These are phyloP conservation scores for Colletotrichum sp. DNA, from an alignment of 2,329 filamentous ascomycete species.

Conservation along the genomic window DNA sequence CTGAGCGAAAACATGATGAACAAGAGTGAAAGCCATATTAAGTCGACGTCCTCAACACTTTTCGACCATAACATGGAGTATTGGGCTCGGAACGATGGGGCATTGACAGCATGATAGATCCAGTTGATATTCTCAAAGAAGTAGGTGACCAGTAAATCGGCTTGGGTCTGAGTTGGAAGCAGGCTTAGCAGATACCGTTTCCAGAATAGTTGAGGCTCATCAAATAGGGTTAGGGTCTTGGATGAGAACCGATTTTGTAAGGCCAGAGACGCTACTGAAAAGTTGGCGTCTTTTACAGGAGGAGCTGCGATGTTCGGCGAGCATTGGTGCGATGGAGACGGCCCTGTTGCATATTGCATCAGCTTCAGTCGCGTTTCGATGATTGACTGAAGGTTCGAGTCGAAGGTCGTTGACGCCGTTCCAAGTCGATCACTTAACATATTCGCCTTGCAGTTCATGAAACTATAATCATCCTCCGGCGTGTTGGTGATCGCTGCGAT, in stretches of 20 bases:
- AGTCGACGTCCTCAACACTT: slow-evolving; percentile 26
- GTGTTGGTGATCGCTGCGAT: background rate
- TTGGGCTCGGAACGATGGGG: slow-evolving; percentile 22
- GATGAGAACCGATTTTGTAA: background rate
- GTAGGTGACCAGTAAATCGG: slow-evolving; percentile 29
- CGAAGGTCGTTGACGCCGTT: background rate
- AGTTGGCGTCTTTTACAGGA: background rate
- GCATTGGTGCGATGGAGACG: background rate
- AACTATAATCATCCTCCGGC: background rate
- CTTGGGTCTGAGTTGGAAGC: slow-evolving; percentile 21
- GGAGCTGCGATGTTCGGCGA: background rate
- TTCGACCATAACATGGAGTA: slow-evolving; percentile 30
- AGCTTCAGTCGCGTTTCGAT: background rate
- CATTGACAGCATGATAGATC: slow-evolving; percentile 28
- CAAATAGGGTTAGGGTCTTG: slow-evolving; percentile 1
- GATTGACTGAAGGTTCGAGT: background rate
- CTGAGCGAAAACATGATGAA: slow-evolving; percentile 31
- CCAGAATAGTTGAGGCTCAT: slow-evolving; percentile 14
- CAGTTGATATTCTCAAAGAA: slow-evolving; percentile 34
- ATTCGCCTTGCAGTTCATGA: background rate
- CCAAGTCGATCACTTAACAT: background rate
- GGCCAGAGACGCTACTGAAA: background rate
- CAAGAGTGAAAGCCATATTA: slow-evolving; percentile 33
- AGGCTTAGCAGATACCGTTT: slow-evolving; percentile 14
- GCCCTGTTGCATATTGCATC: background rate